Evolutionary conservation across 305 asterid genomes (phyloP), one percentile per base, ranked within the genome.

Genomic region (Solanum hybrid): DNA sequence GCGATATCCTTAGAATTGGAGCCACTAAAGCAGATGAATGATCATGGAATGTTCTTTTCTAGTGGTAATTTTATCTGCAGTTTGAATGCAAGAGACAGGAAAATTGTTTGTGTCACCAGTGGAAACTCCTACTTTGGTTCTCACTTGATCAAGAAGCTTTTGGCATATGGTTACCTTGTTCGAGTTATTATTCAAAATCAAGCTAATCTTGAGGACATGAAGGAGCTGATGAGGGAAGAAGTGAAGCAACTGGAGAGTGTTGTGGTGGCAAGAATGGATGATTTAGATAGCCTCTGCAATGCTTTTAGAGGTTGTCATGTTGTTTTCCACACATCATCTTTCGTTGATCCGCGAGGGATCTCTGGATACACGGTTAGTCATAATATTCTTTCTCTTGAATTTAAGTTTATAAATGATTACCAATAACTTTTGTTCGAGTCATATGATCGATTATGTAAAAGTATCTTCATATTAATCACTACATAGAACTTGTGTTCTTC

Each of bases 271-370:
- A 90, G 86, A 70, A 92, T 90, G 88, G 89, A 87, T 20, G 92
- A 92, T 36, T 65, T 90, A 65, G 91, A 90, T 7, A 87, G 90
- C 65, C 84, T 92, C 6, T 90, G 92, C 51, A 41, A 87, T 20
- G 93, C 92, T 72, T 90, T 92, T 31, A 82, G 89, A 22, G 92
- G 92, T 12, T 90, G 92, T 86, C 93, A 92, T 87, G 93, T 88
- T 31, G 61, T 92, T 39, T 92, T 92, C 79, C 93, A 92, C 88
- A 92, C 93, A 89, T 92, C 93, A 31, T 15, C 92, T 61, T 92
- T 92, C 89, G 68, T 92, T 87, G 93, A 92, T 92, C 92, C 93
- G 3, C 91, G 45, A 9, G 93, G 93, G 38, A 79, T 92, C 32
- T 90, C 93, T 14, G 93, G 93, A 76, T 92, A 92, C 75, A 92